Evolutionary conservation across 2,329 filamentous ascomycete genomes (phyloP).

Genomic region (Epichloe typhina): DNA sequence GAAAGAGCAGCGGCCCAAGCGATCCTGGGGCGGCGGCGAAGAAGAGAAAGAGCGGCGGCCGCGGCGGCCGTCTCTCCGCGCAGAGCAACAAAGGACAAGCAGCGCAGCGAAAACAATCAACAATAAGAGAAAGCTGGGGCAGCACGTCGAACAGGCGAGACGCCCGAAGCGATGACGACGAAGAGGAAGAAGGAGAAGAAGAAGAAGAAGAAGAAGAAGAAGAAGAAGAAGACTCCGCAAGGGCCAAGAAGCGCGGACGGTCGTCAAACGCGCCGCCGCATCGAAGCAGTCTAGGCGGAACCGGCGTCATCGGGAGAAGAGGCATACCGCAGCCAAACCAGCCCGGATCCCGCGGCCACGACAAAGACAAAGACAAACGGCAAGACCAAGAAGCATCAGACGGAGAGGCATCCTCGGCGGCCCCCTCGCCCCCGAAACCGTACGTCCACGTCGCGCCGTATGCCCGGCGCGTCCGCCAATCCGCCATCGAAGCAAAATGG

Average conservation of each 20-base stretch:
- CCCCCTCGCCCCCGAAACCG: constrained; percentile 19
- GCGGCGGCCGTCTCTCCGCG: constrained; percentile 16
- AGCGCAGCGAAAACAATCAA: background rate
- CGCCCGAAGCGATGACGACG: constrained; percentile 1
- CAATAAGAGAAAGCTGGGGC: constrained; percentile 1
- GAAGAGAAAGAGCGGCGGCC: background rate
- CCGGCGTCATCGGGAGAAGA: constrained; percentile 4
- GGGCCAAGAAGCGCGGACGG: background rate
- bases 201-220: constrained; percentile 6
- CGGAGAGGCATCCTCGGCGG: constrained; percentile 2
- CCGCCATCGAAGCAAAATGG: constrained; percentile 58
- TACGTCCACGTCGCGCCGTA: constrained; percentile 40
- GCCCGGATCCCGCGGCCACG: background rate
- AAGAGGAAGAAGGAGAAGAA: constrained; percentile 11
- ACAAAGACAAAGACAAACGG: constrained; percentile 1
- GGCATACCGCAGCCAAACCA: constrained; percentile 5
- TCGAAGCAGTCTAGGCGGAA: background rate
- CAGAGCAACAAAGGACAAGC: background rate
- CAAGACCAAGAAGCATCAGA: constrained; percentile 9
- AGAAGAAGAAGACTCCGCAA: background rate
- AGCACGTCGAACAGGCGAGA: background rate
- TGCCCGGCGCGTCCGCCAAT: constrained; percentile 42
- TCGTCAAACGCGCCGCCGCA: background rate
- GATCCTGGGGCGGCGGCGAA: background rate
- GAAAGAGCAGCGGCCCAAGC: background rate